Conservation (phyloP, 352 stramenopile species). For the Globisporangium acanthophoron region DNA sequence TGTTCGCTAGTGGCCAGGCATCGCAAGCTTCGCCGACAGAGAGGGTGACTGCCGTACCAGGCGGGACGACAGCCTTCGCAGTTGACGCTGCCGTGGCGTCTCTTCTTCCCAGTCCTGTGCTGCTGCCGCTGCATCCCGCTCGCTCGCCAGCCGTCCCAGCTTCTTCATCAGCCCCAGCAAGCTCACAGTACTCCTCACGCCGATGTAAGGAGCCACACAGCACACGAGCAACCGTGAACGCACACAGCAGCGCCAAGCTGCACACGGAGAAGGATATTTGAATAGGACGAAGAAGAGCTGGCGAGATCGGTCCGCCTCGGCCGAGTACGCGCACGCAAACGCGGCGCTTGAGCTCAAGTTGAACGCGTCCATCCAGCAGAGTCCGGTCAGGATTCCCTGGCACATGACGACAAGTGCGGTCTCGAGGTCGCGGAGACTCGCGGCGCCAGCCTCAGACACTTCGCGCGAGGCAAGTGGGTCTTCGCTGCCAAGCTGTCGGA, state of each 20-base stretch:
- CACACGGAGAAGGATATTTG: conserved; percentile 60
- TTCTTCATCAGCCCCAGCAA: conserved; percentile 45
- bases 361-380: conserved; percentile 64
- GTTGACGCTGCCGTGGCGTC: neutral
- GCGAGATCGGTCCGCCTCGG: conserved; percentile 40
- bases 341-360: conserved; percentile 30
- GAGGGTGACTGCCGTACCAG: conserved; percentile 10
- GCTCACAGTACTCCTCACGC: conserved; percentile 26
- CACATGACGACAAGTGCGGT: conserved; percentile 38
- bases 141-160: conserved; percentile 20
- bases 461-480: neutral
- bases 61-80: conserved; percentile 13
- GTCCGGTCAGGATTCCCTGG: conserved; percentile 44
- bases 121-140: neutral
- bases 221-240: neutral
- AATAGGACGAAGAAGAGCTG: conserved; percentile 61
- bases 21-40: neutral
- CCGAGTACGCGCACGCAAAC: conserved; percentile 52
- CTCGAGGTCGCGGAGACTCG: conserved; percentile 25
- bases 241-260: neutral
- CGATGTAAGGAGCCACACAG: conserved; percentile 9
- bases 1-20: neutral
- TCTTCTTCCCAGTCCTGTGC: neutral
- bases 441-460: neutral
- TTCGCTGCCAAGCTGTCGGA: conserved; percentile 1